A percentile compares a stretch with the other conserved stretches of the same genome.
phyloP scores from a whole-genome alignment of 192 early-diverging fungal genomes.

The Glomus cerebriforme region DNA sequence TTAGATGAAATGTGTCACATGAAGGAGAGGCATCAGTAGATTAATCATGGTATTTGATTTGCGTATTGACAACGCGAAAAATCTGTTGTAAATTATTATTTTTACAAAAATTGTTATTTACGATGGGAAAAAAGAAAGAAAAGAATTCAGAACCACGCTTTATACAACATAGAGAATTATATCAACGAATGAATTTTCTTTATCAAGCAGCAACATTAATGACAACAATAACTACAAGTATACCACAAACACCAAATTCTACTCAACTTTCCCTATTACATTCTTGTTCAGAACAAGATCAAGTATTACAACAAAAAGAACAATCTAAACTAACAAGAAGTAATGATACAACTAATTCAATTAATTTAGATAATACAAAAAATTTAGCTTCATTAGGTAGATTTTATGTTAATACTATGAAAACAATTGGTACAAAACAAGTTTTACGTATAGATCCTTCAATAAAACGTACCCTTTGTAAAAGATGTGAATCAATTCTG shows the following conservation, averaged over 20 bases:
- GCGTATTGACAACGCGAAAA: too few relatives aligned
- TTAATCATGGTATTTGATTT: too few relatives aligned
- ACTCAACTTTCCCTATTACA: not conserved
- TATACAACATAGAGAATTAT: slow-evolving; percentile 54
- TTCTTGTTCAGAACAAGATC: not conserved
- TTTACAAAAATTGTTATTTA: not conserved
- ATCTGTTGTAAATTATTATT: too few relatives aligned
- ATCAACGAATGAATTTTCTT: slow-evolving; percentile 67
- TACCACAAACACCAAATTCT: not conserved
- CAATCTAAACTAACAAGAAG: not conserved
- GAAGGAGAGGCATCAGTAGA: too few relatives aligned
- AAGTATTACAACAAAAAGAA: not conserved
- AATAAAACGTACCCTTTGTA: slow-evolving; percentile 25
- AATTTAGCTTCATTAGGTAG: slow-evolving; percentile 7
- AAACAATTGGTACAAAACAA: slow-evolving; percentile 30
- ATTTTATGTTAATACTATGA: slow-evolving; percentile 32
- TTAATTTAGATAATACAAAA: slow-evolving; percentile 6
- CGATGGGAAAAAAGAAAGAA: slow-evolving; percentile 30
- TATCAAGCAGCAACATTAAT: slow-evolving; percentile 64
- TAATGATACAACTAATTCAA: slow-evolving; percentile 4
- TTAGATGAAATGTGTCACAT: too few relatives aligned
- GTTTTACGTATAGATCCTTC: slow-evolving; percentile 34
- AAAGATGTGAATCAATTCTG: slow-evolving; percentile 27
- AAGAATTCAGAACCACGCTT: slow-evolving; percentile 38
- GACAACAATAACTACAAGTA: slow-evolving; percentile 42